Base-by-base conservation (phyloP, 345 rosid genomes). In the Crucihimalaya himalaica region DNA sequence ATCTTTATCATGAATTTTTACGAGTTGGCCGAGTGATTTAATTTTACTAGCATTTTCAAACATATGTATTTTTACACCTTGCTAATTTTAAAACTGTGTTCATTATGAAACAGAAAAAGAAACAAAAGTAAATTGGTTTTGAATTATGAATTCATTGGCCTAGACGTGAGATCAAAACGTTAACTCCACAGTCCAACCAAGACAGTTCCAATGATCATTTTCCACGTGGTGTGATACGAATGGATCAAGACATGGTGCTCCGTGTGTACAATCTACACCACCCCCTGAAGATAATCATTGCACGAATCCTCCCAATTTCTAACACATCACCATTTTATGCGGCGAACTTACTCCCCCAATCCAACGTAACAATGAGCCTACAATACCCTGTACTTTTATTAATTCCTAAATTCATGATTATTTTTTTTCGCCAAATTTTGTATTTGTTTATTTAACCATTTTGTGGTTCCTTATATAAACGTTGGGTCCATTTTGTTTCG, bases 221-320 rank as follows among this genome's bases (percentile, higher is more conserved):
- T 14, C 27, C 39, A 63, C 68, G 68, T 27, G 68, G 35, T 25
- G 2, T 29, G 1, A 29, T 23, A 23, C n/a, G n/a, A n/a, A n/a
- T n/a, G n/a, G n/a, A n/a, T n/a, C n/a, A n/a, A n/a, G n/a, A n/a
- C n/a, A n/a, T 23, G 25, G 2, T 23, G 25, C 25, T 23, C 25
- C 25, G n/a, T n/a, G n/a, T n/a, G n/a, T n/a, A n/a, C n/a, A 29
- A 29, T 4, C 31, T 29, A 62, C 27, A 45, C 27, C 68, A 43
- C 37, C 16, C 14, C 31, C 5, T 21, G 35, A 34, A 28, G 71
- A 51, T 66, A 66, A 67, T 52, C 40, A 68, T 42, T 68, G 29
- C 2, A 4, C 5, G 5, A 16, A 54, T 10, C 53, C 20, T 6
- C 53, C 20, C 4, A 27, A n/a, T 13, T 0, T 12, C 0, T 7